phyloP scores from a whole-genome alignment of 768 basidiomycete species.

The Cyathus striatus region DNA sequence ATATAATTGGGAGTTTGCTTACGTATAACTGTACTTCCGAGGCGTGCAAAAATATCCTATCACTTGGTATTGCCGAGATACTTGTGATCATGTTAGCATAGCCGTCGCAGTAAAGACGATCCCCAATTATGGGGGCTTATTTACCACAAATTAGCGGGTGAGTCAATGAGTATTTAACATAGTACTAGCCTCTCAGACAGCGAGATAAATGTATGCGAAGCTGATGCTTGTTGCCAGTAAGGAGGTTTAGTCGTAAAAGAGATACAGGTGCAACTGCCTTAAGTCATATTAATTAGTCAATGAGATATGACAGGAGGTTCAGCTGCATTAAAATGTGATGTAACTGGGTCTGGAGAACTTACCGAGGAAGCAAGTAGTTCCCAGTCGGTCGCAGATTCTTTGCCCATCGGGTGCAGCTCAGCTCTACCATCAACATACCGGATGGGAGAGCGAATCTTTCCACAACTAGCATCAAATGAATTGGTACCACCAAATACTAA shows the following conservation, averaged over 20 bases:
- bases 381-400: slow-evolving; percentile 48
- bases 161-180: background rate
- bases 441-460: slow-evolving; percentile 39
- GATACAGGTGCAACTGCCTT: slow-evolving; percentile 43
- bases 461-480: slow-evolving; percentile 32
- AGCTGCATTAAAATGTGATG: too few relatives aligned
- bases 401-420: slow-evolving; percentile 25
- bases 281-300: slow-evolving; percentile 4
- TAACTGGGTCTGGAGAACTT: slow-evolving; percentile 15
- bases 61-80: slow-evolving; percentile 26
- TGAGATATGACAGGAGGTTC: background rate
- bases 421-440: slow-evolving; percentile 43
- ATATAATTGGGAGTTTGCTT: slow-evolving; percentile 13
- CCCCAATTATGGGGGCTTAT: slow-evolving; percentile 65
- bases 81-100: slow-evolving; percentile 18
- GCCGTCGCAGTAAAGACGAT: slow-evolving; percentile 40
- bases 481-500: slow-evolving; percentile 49
- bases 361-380: slow-evolving; percentile 56
- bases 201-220: slow-evolving; percentile 61
- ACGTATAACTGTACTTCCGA: slow-evolving; percentile 54
- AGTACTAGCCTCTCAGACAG: slow-evolving; percentile 36
- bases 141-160: slow-evolving; percentile 2
- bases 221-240: slow-evolving; percentile 68
- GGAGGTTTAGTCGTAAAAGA: slow-evolving; percentile 48
- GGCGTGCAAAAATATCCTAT: slow-evolving; percentile 59